These are phyloP conservation scores for Acer negundo DNA, from an alignment of 345 rosid genomes.

Conservation along the genomic window DNA sequence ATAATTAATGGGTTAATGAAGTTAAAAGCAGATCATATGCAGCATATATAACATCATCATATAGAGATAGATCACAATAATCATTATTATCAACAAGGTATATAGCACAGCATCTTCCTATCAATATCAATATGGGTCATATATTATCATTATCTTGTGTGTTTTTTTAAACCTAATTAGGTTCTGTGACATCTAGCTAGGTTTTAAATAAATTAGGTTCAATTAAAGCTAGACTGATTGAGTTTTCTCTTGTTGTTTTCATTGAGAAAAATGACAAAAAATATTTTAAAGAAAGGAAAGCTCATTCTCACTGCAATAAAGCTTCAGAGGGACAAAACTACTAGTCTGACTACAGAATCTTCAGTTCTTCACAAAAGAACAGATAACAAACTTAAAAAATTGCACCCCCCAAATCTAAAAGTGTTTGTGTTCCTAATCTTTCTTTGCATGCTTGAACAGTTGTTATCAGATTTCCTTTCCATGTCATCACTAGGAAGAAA, in stretches of 20 bases:
- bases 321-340: slow-evolving; percentile 34
- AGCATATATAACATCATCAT: slow-evolving; percentile 11
- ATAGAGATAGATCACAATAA: neutral
- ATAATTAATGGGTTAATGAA: neutral
- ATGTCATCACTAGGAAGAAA: slow-evolving; percentile 25
- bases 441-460: slow-evolving; percentile 45
- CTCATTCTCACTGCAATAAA: slow-evolving; percentile 53
- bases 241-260: slow-evolving; percentile 10
- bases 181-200: neutral
- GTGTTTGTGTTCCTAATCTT: slow-evolving; percentile 23
- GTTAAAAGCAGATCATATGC: neutral
- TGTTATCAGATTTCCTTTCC: slow-evolving; percentile 32
- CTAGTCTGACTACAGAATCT: slow-evolving; percentile 50
- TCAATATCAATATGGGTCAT: neutral
- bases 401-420: slow-evolving; percentile 29
- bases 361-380: slow-evolving; percentile 41
- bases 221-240: no score
- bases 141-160: slow-evolving; percentile 5
- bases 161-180: neutral
- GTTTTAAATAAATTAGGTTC: neutral
- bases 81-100: neutral
- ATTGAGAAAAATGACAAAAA: slow-evolving; percentile 33
- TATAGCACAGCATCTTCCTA: neutral
- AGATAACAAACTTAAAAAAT: slow-evolving; percentile 36
- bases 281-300: slow-evolving; percentile 28